A percentile compares a stretch with the other conserved stretches of the same genome.
These are phyloP conservation scores for Waltergamsia citrina DNA, from an alignment of 2,329 filamentous ascomycete species.

Conservation along the genomic window DNA sequence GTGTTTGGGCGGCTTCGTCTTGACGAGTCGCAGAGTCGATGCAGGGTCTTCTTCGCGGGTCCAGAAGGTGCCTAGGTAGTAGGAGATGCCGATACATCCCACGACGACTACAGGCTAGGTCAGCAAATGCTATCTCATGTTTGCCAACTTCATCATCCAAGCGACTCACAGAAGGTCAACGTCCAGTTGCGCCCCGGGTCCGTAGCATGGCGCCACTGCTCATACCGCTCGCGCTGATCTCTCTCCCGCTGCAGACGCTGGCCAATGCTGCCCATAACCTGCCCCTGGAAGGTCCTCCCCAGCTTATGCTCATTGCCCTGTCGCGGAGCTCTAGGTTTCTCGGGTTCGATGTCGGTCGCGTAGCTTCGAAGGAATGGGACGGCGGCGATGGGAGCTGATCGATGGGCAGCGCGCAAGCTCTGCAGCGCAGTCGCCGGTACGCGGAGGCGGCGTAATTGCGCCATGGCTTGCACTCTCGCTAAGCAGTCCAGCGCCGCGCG, in stretches of 20 bases:
- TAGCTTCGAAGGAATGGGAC: constrained; percentile 11
- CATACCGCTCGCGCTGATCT: constrained; percentile 41
- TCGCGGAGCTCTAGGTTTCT: constrained; percentile 17
- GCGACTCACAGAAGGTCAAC: constrained; percentile 43
- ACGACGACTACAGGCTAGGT: constrained; percentile 33
- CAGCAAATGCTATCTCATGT: constrained; percentile 4
- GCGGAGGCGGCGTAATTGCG: constrained; percentile 21
- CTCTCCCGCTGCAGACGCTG: constrained; percentile 44
- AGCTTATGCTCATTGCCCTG: constrained; percentile 26
- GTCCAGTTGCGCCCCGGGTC: constrained; percentile 37
- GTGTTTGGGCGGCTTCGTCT: constrained; percentile 41
- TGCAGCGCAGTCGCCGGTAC: constrained; percentile 18
- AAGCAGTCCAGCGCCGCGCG: too few species aligned
- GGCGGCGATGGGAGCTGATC: not conserved
- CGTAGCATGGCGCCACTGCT: constrained; percentile 27
- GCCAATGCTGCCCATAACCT: constrained; percentile 49
- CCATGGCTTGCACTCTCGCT: too few species aligned
- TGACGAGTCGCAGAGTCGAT: constrained; percentile 51
- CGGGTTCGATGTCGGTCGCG: constrained; percentile 24
- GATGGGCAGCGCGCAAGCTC: constrained; percentile 6
- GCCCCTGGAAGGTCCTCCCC: constrained; percentile 42
- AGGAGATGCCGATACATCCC: constrained; percentile 40
- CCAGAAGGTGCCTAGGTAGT: constrained; percentile 48
- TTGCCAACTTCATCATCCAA: not conserved
- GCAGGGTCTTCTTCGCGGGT: constrained; percentile 37